A percentile compares a stretch with the other conserved stretches of the same genome.
Conservation (phyloP, 805 yeast genomes). For the Cyberlindnera mississippiensis region DNA sequence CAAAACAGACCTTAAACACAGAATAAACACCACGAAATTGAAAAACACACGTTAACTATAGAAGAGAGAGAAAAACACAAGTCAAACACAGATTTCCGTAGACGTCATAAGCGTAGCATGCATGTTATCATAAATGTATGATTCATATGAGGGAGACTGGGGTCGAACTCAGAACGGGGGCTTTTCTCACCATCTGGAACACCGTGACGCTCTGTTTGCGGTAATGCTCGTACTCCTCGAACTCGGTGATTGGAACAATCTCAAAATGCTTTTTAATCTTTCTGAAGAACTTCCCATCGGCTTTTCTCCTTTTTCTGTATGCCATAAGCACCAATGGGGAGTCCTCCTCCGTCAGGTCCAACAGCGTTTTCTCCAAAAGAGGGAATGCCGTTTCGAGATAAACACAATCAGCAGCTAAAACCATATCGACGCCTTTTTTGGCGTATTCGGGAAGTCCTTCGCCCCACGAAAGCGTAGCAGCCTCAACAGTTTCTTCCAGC, state of each 20-base stretch:
- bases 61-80: too few relatives aligned
- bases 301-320: conserved; percentile 51
- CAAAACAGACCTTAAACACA: too few relatives aligned
- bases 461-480: conserved; percentile 45
- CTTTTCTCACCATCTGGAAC: conserved; percentile 34
- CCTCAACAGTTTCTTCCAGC: conserved; percentile 33
- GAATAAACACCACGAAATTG: too few relatives aligned
- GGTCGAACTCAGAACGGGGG: background rate
- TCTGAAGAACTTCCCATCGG: conserved; percentile 31
- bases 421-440: conserved; percentile 36
- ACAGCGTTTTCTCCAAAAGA: conserved; percentile 43
- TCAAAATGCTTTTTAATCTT: conserved; percentile 32
- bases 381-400: conserved; percentile 53
- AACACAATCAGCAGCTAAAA: conserved; percentile 60
- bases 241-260: conserved; percentile 30
- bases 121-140: conserved; percentile 1
- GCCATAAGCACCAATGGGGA: conserved; percentile 46
- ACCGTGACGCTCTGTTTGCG: conserved; percentile 38
- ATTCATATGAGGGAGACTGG: background rate
- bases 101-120: too few relatives aligned
- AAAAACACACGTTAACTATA: too few relatives aligned
- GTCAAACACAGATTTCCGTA: too few relatives aligned
- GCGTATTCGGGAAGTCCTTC: conserved; percentile 36
- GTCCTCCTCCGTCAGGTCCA: conserved; percentile 37
- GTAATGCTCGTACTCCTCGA: conserved; percentile 33